A percentile compares a stretch with the other conserved stretches of the same genome.
Evolutionary conservation across 2,329 filamentous ascomycete genomes (phyloP).

Genomic region (Beauveria australis): DNA sequence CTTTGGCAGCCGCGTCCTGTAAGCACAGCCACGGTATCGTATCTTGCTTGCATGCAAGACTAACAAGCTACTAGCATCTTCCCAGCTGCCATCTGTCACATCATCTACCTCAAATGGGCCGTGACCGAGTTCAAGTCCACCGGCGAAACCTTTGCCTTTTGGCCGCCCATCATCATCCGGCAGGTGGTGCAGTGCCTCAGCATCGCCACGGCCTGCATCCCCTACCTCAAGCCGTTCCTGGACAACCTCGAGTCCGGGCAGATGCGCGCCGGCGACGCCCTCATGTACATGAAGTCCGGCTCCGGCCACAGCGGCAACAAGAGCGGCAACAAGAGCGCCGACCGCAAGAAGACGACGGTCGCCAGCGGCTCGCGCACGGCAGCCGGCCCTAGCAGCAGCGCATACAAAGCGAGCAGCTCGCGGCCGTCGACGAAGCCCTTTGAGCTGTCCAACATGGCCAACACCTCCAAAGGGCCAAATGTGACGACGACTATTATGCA

Average conservation of each 20-base stretch:
- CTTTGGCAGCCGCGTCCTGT: slow-evolving; percentile 6
- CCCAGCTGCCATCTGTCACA: not conserved
- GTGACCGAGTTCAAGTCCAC: not conserved
- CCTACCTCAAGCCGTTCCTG: slow-evolving; percentile 7
- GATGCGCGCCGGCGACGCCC: not conserved
- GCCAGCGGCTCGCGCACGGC: not conserved
- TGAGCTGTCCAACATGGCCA: not conserved
- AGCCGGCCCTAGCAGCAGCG: not conserved
- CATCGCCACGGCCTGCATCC: slow-evolving; percentile 4
- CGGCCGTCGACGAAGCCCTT: not conserved
- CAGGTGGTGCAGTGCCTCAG: slow-evolving; percentile 5
- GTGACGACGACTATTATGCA: not conserved
- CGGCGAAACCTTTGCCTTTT: not conserved
- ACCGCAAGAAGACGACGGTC: not conserved
- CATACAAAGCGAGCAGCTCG: not conserved
- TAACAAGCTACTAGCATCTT: not conserved
- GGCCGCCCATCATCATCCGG: not conserved
- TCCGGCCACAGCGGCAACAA: not conserved
- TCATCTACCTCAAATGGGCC: not conserved
- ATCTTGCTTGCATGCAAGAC: not conserved
- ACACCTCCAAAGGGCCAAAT: not conserved
- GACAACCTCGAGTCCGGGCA: slow-evolving; percentile 9
- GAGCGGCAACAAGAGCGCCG: not conserved
- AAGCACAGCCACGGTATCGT: not conserved
- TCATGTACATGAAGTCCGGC: not conserved